Conservation (phyloP, 2,329 filamentous ascomycete species). For the Penicillium digitatum region DNA sequence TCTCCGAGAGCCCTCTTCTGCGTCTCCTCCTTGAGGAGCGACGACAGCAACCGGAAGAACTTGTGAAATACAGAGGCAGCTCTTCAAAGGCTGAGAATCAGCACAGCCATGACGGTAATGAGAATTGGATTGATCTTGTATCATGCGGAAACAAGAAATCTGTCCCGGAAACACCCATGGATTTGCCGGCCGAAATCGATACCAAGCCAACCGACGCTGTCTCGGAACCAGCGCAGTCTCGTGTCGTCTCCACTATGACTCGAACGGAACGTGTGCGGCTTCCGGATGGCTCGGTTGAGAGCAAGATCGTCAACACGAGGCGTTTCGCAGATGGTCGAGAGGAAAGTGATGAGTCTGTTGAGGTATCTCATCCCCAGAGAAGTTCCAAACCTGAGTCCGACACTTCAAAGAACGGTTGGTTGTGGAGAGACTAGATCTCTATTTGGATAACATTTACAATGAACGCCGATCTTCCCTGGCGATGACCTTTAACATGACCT, state of each 20-base stretch:
- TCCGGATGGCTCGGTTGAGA: conserved; percentile 56
- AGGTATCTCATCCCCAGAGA: conserved; percentile 32
- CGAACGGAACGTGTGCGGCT: conserved; percentile 54
- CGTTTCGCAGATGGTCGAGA: conserved; percentile 59
- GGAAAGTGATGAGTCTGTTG: conserved; percentile 54
- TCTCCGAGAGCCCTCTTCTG: conserved; percentile 35
- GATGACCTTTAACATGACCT: neutral
- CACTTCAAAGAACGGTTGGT: conserved; percentile 32
- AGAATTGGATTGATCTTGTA: conserved; percentile 29
- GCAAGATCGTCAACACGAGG: conserved; percentile 55
- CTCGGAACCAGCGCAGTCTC: conserved; percentile 12
- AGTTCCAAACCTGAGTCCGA: conserved; percentile 8
- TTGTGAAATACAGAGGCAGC: conserved; percentile 12
- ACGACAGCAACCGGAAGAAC: conserved; percentile 23
- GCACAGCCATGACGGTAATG: conserved; percentile 18
- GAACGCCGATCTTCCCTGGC: neutral
- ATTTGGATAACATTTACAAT: neutral
- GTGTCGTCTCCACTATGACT: conserved; percentile 54
- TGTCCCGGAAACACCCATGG: conserved; percentile 18
- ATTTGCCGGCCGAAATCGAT: neutral
- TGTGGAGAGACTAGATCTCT: conserved; percentile 33
- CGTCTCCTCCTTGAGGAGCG: conserved; percentile 35
- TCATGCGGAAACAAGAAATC: conserved; percentile 25
- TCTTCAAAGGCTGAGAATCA: conserved; percentile 4
- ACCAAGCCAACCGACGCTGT: neutral